Evolutionary conservation across 1,284 basidiomycete genomes (phyloP).

Genomic region (Cryptococcus hybrid): DNA sequence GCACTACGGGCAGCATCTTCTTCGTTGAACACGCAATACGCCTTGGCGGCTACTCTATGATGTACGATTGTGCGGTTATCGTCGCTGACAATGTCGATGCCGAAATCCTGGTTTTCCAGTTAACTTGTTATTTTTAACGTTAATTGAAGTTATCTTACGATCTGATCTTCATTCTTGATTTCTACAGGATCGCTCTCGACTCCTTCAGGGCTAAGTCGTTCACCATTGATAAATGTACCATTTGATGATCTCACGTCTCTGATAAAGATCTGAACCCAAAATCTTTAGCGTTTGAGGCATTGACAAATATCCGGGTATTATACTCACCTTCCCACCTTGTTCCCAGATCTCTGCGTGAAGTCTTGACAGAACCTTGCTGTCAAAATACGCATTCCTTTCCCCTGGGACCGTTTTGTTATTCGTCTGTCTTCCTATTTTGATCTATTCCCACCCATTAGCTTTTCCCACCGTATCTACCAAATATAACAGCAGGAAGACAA

Average conservation of each 20-base stretch:
- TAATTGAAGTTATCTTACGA: constrained; percentile 56
- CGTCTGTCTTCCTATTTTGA: constrained; percentile 97
- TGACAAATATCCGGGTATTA: neutral
- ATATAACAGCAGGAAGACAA: neutral
- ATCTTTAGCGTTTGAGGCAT: neutral
- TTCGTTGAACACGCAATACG: constrained; percentile 80
- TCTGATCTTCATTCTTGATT: constrained; percentile 90
- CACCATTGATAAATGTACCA: constrained; percentile 97
- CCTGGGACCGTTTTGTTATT: constrained; percentile 94
- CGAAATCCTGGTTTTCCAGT: constrained; percentile 71
- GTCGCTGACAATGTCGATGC: constrained; percentile 98
- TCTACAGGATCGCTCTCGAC: constrained; percentile 92
- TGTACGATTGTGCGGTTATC: constrained; percentile 98
- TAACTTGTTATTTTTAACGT: neutral
- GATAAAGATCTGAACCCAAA: constrained; percentile 75
- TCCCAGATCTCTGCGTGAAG: constrained; percentile 99
- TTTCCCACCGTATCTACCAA: neutral
- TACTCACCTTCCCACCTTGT: constrained; percentile 73
- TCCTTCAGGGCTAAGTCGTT: constrained; percentile 84
- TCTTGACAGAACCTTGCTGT: constrained; percentile 91
- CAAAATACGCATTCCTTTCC: constrained; percentile 95
- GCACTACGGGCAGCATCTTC: constrained; percentile 64
- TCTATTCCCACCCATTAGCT: constrained; percentile 18
- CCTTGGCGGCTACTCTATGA: constrained; percentile 95
- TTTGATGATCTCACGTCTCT: constrained; percentile 98